A percentile compares a stretch with the other conserved stretches of the same genome.
Evolutionary conservation across 202 grass and related monocot genomes (phyloP).

Genomic region (Panicum virgatum): DNA sequence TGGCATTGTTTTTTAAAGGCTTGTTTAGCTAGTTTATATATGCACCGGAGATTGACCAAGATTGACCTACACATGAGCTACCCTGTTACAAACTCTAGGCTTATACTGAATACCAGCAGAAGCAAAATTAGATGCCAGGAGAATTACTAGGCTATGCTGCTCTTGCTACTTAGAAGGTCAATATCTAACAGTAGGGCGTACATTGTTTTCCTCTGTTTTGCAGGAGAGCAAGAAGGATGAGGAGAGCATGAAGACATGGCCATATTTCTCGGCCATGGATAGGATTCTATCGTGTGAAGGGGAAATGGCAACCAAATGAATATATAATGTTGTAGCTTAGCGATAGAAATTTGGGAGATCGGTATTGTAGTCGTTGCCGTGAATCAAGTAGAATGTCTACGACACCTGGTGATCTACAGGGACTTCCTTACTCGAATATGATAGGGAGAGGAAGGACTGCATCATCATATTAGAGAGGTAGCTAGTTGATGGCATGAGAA

Average conservation of each 20-base stretch:
- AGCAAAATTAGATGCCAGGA: too few relatives aligned
- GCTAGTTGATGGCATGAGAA: not conserved
- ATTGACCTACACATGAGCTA: too few relatives aligned
- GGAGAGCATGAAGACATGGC: conserved; percentile 69
- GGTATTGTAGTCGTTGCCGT: not conserved
- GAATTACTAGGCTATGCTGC: not conserved
- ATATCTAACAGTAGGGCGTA: conserved; percentile 19
- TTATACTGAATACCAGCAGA: too few relatives aligned
- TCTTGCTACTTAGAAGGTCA: not conserved
- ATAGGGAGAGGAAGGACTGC: not conserved
- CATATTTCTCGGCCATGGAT: conserved; percentile 72
- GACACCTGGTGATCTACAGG: not conserved
- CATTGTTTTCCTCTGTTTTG: conserved; percentile 16
- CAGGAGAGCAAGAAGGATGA: conserved; percentile 84
- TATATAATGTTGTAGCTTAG: conserved; percentile 30
- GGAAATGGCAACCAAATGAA: conserved; percentile 65
- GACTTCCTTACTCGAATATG: not conserved
- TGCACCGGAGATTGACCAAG: not conserved
- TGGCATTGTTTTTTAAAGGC: not conserved
- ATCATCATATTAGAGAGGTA: not conserved
- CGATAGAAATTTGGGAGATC: conserved; percentile 19
- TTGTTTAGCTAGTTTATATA: conserved; percentile 5
- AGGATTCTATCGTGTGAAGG: conserved; percentile 64
- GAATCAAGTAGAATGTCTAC: not conserved
- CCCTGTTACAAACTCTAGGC: too few relatives aligned